Evolutionary conservation across 2,329 filamentous ascomycete species (phyloP), one percentile per base, ranked within the genome.

Genomic region (Phoma herbarum): DNA sequence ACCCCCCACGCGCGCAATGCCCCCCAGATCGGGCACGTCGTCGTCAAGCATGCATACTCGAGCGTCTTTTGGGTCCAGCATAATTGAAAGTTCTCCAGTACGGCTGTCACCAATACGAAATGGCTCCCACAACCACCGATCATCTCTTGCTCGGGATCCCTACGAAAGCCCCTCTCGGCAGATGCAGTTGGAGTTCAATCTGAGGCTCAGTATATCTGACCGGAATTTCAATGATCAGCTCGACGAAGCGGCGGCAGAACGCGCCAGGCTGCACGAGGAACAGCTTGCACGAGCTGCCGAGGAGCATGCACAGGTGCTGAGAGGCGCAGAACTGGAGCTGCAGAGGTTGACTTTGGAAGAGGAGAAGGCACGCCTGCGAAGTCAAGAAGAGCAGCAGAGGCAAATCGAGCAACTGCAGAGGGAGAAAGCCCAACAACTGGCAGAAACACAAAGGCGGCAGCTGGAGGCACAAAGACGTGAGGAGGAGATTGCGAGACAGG

Each of bases 281-380:
- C 89, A 89, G 14, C 83, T 94, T 16, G 85, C 85, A 44, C 84
- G 85, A 45, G 89, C 89, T 4, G 86, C 86, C 47, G 81, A 82
- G 14, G 85, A 89, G 69, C 90, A 93, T 73, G 85, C 90, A 35
- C 83, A 85, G 26, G 84, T 94, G 11, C 83, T 82, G 44, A 77
- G 81, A 51, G 80, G 82, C 48, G 86, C 86, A 3, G 81, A 86
- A 67, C 79, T 82, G 20, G 83, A 81, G 18, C 67, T 85, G n/a
- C 77, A 83, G 39, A 77, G 80, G n/a, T 76, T 85, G 57, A 72
- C 78, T 20, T 63, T 81, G 8, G 77, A 83, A 71, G 68, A 78
- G 37, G 73, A 79, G 60, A 69, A 72, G 25, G 68, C 75, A 57
- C 65, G 70, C 12, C 60, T 68, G 26, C 66, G 71, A 52, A 68